phyloP scores from a whole-genome alignment of 2,329 filamentous ascomycete genomes.

The Chrysosporium queenslandicum region DNA sequence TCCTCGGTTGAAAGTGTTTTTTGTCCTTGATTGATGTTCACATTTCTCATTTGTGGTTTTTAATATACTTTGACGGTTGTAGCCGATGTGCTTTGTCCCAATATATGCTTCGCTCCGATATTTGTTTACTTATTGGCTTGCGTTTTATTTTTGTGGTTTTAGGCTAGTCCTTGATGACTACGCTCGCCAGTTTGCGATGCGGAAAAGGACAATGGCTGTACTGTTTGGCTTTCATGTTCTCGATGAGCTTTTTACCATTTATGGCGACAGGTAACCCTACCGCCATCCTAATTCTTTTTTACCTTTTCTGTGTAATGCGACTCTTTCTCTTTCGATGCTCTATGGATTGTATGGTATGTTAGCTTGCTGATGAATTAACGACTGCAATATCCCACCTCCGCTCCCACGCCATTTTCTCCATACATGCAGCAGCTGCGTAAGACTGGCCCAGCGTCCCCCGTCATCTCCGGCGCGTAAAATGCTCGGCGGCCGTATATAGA shows the following conservation, averaged over 20 bases:
- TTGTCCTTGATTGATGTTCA: background rate
- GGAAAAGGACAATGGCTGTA: background rate
- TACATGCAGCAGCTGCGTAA: no score
- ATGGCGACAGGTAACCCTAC: background rate
- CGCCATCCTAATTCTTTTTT: constrained; percentile 4
- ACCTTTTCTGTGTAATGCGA: background rate
- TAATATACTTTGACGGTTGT: background rate
- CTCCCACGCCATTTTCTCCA: no score
- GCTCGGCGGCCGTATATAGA: no score
- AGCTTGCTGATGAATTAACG: background rate
- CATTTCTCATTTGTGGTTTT: background rate
- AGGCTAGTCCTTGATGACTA: background rate
- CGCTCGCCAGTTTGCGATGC: background rate
- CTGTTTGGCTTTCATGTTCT: background rate
- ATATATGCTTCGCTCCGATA: background rate
- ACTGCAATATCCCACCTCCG: background rate
- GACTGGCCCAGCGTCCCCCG: no score
- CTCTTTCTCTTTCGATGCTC: background rate
- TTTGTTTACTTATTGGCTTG: background rate
- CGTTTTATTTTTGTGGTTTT: background rate
- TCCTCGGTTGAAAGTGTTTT: background rate
- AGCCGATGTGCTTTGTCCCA: background rate
- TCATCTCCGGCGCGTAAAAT: no score
- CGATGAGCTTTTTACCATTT: background rate
- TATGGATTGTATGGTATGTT: background rate